Conservation (phyloP, 768 basidiomycete genomes). For the Lactarius indigo region DNA sequence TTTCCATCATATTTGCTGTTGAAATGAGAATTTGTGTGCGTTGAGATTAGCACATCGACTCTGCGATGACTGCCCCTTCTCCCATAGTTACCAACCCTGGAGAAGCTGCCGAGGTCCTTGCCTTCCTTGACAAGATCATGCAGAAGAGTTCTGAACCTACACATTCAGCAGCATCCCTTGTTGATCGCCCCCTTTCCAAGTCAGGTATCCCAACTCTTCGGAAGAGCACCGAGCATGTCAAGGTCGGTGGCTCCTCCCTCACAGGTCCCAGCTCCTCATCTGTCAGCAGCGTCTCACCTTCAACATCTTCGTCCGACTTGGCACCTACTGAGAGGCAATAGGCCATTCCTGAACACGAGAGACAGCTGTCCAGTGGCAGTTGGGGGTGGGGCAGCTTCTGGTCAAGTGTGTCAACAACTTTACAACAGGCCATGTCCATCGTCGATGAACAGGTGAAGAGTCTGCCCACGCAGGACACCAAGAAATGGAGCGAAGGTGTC, state of each 20-base stretch:
- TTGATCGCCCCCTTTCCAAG: conserved; percentile 57
- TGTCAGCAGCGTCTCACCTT: conserved; percentile 36
- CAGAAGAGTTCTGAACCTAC: conserved; percentile 84
- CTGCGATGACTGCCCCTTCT: conserved; percentile 26
- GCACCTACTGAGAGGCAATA: conserved; percentile 23
- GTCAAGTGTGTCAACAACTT: conserved; percentile 78
- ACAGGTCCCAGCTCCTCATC: conserved; percentile 35
- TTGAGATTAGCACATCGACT: conserved; percentile 12
- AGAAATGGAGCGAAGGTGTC: conserved; percentile 84
- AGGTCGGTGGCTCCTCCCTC: conserved; percentile 49
- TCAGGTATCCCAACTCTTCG: conserved; percentile 68
- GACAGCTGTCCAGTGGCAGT: conserved; percentile 32
- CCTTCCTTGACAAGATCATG: conserved; percentile 92
- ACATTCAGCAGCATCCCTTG: conserved; percentile 51
- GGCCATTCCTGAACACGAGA: conserved; percentile 15
- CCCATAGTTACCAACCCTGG: conserved; percentile 43
- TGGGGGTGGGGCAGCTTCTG: conserved; percentile 93
- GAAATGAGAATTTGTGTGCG: neutral
- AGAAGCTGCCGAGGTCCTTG: conserved; percentile 80
- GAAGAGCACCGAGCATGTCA: conserved; percentile 75
- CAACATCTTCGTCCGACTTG: conserved; percentile 28
- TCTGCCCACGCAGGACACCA: conserved; percentile 79
- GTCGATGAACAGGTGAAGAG: conserved; percentile 94
- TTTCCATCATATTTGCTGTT: conserved; percentile 2
- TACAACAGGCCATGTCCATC: conserved; percentile 81